Evolutionary conservation across 2,329 filamentous ascomycete species (phyloP).

Genomic region (Colletotrichum sp.): DNA sequence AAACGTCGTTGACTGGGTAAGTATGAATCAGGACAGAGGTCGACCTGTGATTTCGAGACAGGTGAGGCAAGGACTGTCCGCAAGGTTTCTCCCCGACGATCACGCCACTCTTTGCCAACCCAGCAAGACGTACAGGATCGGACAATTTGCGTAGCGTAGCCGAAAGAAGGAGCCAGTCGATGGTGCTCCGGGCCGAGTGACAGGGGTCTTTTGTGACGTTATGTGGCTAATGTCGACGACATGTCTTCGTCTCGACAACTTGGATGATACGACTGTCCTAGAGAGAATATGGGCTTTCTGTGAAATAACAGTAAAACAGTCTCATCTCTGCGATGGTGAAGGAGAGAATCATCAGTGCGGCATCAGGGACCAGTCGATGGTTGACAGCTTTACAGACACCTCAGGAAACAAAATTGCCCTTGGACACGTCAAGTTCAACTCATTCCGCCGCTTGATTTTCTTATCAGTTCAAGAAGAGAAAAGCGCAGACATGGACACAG

Average conservation of each 20-base stretch:
- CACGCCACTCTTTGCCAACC: not conserved
- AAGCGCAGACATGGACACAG: too few species aligned
- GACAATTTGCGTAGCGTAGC: not conserved
- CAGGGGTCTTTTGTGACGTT: not conserved
- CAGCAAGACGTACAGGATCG: not conserved
- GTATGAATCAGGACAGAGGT: not conserved
- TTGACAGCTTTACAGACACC: not conserved
- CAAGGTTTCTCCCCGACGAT: not conserved
- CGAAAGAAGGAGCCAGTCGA: not conserved
- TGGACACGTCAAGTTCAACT: not conserved
- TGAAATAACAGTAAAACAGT: not conserved
- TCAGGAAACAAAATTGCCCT: not conserved
- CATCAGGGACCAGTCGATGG: not conserved
- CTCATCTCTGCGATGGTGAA: not conserved
- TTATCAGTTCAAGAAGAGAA: not conserved
- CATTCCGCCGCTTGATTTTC: not conserved
- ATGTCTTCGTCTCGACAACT: not conserved
- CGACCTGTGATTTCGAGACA: not conserved
- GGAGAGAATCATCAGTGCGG: not conserved
- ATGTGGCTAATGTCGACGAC: conserved; percentile 6
- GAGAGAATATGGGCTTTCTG: not conserved
- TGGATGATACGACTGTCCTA: not conserved
- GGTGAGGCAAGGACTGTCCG: not conserved
- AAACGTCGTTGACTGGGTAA: not conserved
- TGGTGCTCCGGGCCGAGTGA: not conserved